phyloP scores from a whole-genome alignment of 192 early-diverging fungal genomes.

The Backusella liffmaniae region DNA sequence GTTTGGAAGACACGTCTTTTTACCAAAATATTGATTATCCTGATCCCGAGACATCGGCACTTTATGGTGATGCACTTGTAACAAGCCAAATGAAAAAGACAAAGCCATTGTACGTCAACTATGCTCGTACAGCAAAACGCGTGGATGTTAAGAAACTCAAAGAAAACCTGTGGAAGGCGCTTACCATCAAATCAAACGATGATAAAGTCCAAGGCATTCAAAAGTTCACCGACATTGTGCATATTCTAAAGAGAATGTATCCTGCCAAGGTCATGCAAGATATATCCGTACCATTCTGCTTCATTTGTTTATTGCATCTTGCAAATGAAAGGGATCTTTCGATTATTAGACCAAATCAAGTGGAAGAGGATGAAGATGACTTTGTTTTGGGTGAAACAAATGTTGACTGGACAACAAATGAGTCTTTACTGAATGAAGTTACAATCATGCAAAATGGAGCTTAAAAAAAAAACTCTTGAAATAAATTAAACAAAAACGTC shows the following conservation, averaged over 20 bases:
- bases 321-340: conserved; percentile 88
- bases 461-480: not conserved
- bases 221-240: conserved; percentile 74
- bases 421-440: conserved; percentile 23
- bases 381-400: conserved; percentile 25
- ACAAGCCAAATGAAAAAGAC: conserved; percentile 51
- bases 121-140: conserved; percentile 85
- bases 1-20: conserved; percentile 38
- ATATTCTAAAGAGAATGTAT: conserved; percentile 73
- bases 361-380: conserved; percentile 13
- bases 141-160: conserved; percentile 95
- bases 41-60: conserved; percentile 36
- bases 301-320: conserved; percentile 95
- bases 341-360: conserved; percentile 5
- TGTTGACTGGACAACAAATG: conserved; percentile 10
- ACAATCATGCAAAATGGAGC: conserved; percentile 23
- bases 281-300: conserved; percentile 96
- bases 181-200: conserved; percentile 29
- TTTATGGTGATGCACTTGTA: conserved; percentile 31
- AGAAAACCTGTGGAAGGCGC: conserved; percentile 92
- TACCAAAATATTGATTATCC: conserved; percentile 40
- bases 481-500: not conserved
- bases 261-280: conserved; percentile 77
- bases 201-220: conserved; percentile 53
- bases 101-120: conserved; percentile 73